Percentiles rank a stretch among this genome's conserved stretches.
Evolutionary conservation across 192 early-diverging fungal species (phyloP).

Genomic region (Podila verticillata): DNA sequence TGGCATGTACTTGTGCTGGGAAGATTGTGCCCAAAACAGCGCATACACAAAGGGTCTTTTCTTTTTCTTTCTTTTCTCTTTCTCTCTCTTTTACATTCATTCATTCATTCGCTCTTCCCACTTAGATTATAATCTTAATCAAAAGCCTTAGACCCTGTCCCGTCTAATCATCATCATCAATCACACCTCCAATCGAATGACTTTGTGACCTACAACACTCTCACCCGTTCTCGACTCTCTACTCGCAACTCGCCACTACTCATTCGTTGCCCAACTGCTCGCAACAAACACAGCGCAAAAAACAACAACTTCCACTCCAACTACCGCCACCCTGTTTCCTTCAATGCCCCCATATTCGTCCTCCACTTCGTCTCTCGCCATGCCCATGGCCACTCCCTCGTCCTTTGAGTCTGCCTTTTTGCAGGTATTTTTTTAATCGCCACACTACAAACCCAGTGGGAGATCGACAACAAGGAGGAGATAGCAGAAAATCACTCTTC

Average conservation of each 20-base stretch:
- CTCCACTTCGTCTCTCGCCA: background rate
- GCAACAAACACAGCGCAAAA: too few species aligned
- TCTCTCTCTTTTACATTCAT: background rate
- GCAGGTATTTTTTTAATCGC: background rate
- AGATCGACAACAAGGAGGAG: too few species aligned
- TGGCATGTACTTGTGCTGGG: too few species aligned
- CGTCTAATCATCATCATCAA: background rate
- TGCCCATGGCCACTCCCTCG: background rate
- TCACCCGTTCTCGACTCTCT: background rate
- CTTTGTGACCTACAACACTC: constrained; percentile 1
- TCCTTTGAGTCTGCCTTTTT: constrained; percentile 2
- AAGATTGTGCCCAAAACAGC: too few species aligned
- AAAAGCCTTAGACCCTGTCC: too few species aligned
- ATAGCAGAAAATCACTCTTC: too few species aligned
- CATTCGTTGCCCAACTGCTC: background rate
- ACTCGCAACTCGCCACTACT: background rate
- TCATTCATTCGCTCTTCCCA: background rate
- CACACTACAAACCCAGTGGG: background rate
- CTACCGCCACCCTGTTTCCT: background rate
- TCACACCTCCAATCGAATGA: background rate
- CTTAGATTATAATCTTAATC: too few species aligned
- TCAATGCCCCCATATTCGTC: background rate
- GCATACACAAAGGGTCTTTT: background rate
- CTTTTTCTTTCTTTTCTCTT: background rate
- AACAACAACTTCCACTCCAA: background rate